Evolutionary conservation across 164 flowering plant species (phyloP).

Genomic region (Tetracentron sinense): DNA sequence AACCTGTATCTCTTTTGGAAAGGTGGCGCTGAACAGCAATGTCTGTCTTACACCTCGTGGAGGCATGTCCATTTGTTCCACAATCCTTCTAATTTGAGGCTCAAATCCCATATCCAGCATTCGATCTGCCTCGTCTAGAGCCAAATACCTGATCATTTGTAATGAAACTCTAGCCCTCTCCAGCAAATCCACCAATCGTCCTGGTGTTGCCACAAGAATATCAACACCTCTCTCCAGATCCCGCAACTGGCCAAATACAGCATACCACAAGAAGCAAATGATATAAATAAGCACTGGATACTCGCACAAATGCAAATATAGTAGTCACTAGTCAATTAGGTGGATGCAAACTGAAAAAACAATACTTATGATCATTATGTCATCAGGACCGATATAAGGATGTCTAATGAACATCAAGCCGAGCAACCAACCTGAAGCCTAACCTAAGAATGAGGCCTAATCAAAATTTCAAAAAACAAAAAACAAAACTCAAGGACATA

Average conservation of each 20-base stretch:
- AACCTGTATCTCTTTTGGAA: constrained; percentile 83
- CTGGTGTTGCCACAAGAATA: constrained; percentile 80
- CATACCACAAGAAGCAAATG: not conserved
- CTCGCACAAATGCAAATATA: not conserved
- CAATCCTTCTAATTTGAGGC: constrained; percentile 77
- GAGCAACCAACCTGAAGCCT: too few relatives aligned
- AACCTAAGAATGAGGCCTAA: too few relatives aligned
- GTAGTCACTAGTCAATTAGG: too few relatives aligned
- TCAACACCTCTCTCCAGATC: constrained; percentile 79
- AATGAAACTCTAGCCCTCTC: constrained; percentile 74
- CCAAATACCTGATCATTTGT: constrained; percentile 58
- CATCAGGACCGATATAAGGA: not conserved
- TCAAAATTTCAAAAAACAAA: not conserved
- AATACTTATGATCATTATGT: not conserved
- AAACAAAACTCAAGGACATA: not conserved
- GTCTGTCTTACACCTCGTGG: constrained; percentile 66
- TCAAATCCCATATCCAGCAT: constrained; percentile 92
- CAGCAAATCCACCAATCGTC: constrained; percentile 68
- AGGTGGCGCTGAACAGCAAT: constrained; percentile 77
- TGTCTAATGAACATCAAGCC: too few relatives aligned
- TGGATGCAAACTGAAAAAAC: not conserved
- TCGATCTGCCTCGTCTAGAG: constrained; percentile 79
- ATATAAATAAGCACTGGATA: too few relatives aligned
- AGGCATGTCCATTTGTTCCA: constrained; percentile 83
- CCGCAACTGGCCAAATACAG: constrained; percentile 39